phyloP scores from a whole-genome alignment of 78 protist species.

The Chrysochromulina parva region DNA sequence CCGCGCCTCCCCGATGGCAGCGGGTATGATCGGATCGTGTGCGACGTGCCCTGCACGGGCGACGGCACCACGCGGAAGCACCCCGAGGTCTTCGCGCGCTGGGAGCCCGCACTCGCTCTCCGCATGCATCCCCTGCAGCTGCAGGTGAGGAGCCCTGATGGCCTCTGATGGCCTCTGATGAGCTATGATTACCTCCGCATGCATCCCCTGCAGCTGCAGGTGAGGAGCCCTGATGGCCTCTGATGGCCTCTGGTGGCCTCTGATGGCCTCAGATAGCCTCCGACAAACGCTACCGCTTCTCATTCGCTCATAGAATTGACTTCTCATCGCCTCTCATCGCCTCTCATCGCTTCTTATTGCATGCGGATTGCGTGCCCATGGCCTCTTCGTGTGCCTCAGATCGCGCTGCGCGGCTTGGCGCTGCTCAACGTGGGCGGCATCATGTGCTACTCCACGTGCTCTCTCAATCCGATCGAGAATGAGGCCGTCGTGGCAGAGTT shows the following conservation, averaged over 20 bases:
- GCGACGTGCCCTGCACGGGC: slow-evolving; percentile 97
- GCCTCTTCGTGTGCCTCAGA: neutral
- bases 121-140: neutral
- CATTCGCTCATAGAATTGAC: no score
- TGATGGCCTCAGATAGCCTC: no score
- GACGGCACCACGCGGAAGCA: slow-evolving; percentile 16
- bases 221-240: no score
- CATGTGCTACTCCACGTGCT: slow-evolving; percentile 25
- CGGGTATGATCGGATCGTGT: slow-evolving; percentile 78
- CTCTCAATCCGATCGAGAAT: slow-evolving; percentile 34
- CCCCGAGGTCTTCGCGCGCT: neutral
- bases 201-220: no score
- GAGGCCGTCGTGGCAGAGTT: slow-evolving; percentile 21
- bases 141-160: neutral
- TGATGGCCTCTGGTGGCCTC: no score
- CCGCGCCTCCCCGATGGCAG: neutral
- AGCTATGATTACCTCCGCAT: no score
- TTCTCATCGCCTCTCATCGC: no score
- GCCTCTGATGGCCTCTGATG: no score
- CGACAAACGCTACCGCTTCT: no score
- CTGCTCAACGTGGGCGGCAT: neutral
- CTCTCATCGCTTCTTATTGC: no score
- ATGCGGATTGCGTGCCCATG: no score
- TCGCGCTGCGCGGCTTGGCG: neutral
- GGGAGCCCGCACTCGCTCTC: neutral